Evolutionary conservation across 371 early-diverging fungal genomes (phyloP).

Genomic region (Mortierella sp.): DNA sequence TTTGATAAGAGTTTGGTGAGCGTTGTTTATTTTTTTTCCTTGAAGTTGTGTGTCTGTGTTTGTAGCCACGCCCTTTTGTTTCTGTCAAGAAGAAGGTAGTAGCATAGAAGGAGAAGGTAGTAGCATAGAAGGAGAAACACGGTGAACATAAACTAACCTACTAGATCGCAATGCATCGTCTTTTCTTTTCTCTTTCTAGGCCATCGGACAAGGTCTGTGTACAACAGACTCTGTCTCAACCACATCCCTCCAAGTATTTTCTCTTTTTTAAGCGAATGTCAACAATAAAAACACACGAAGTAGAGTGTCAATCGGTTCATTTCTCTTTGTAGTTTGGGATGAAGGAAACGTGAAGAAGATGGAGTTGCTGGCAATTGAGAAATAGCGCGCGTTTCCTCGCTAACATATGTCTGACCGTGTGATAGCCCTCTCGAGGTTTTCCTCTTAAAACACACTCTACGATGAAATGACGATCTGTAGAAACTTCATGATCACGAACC

Average conservation of each 20-base stretch:
- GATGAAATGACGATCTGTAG: neutral
- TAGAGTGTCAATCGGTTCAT: too few species aligned
- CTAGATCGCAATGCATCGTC: neutral
- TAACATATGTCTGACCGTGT: neutral
- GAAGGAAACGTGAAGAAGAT: neutral
- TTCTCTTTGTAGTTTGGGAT: too few species aligned
- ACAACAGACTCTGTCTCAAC: neutral
- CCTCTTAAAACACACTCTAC: neutral
- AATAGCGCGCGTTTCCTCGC: neutral
- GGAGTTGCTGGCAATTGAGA: neutral
- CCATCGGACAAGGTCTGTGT: neutral
- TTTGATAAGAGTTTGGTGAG: conserved; percentile 6
- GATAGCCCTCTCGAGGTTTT: neutral
- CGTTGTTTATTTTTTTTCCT: neutral
- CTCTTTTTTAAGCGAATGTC: neutral
- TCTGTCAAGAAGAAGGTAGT: neutral
- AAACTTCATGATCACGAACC: neutral
- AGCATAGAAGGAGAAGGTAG: too few species aligned
- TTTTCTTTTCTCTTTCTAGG: neutral
- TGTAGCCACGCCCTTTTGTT: neutral
- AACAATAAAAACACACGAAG: neutral
- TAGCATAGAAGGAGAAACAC: neutral
- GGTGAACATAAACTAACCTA: neutral
- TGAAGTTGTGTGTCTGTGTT: neutral
- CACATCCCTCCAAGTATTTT: neutral